Conservation (phyloP, 495 filamentous ascomycete genomes). For the Aspergillus diversus region DNA sequence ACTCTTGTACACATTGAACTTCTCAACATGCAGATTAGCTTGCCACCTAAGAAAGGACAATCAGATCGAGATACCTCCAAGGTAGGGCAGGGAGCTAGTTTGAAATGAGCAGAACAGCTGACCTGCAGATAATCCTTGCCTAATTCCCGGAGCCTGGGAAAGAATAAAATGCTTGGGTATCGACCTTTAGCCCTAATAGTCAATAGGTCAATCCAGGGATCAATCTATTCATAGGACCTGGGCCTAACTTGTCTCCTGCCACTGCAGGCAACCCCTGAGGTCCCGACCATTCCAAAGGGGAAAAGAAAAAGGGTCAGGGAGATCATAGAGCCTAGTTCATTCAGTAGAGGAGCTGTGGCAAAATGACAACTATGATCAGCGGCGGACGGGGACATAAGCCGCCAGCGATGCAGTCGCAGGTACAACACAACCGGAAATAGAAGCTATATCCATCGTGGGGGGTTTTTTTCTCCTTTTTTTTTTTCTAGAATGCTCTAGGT, state of each 20-base stretch:
- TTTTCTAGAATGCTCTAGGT: slow-evolving; percentile 8
- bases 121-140: background rate
- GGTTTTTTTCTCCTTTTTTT: background rate
- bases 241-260: background rate
- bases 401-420: too few relatives aligned
- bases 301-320: too few relatives aligned
- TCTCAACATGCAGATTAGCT: too few relatives aligned
- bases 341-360: too few relatives aligned
- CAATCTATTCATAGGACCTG: background rate
- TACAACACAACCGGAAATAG: too few relatives aligned
- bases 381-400: too few relatives aligned
- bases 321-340: too few relatives aligned
- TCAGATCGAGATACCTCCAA: background rate
- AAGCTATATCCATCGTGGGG: background rate
- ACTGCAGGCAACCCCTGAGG: too few relatives aligned
- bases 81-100: background rate
- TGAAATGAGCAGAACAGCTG: background rate
- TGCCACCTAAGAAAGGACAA: too few relatives aligned
- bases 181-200: background rate
- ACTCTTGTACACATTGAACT: too few relatives aligned
- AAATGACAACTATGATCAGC: too few relatives aligned
- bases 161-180: background rate
- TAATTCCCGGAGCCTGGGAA: background rate
- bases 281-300: too few relatives aligned
- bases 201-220: background rate